Conservation (phyloP, 352 stramenopile species). For the Lagenidium sp. region DNA sequence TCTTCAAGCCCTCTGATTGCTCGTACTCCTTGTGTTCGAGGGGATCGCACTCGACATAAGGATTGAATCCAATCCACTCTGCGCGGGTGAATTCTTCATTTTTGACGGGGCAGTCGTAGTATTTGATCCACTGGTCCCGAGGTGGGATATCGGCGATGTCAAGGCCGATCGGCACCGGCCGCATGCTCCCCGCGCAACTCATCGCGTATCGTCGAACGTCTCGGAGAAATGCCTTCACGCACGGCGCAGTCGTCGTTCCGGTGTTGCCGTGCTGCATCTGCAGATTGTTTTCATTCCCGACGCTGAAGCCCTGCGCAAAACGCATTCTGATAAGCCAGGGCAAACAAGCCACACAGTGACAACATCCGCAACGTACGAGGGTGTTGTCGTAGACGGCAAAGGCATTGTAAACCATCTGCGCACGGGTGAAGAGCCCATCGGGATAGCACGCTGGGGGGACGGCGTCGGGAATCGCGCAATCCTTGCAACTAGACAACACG, state of each 20-base stretch:
- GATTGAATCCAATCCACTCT: slow-evolving; percentile 60
- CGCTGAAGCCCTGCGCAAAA: background rate
- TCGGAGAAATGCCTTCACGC: slow-evolving; percentile 55
- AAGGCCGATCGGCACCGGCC: slow-evolving; percentile 50
- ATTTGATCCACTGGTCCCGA: slow-evolving; percentile 40
- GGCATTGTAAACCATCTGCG: slow-evolving; percentile 61
- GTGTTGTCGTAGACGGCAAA: slow-evolving; percentile 72
- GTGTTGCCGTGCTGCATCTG: slow-evolving; percentile 14
- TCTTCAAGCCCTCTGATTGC: slow-evolving; percentile 36
- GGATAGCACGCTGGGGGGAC: slow-evolving; percentile 39
- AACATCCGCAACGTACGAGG: slow-evolving; percentile 17
- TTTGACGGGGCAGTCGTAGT: slow-evolving; percentile 48
- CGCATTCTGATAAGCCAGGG: background rate
- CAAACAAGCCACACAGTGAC: background rate
- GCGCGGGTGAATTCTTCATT: slow-evolving; percentile 40
- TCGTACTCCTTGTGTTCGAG: slow-evolving; percentile 28
- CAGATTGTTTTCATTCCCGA: slow-evolving; percentile 58
- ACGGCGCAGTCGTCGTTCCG: slow-evolving; percentile 29
- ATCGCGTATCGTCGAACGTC: slow-evolving; percentile 40
- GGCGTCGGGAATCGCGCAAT: slow-evolving; percentile 34
- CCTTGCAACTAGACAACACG: slow-evolving; percentile 28
- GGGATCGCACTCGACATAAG: slow-evolving; percentile 51
- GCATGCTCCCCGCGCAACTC: slow-evolving; percentile 27
- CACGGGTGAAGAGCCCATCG: slow-evolving; percentile 35
- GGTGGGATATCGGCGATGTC: slow-evolving; percentile 50